Base-by-base conservation (phyloP, 345 rosid genomes). In the Corchorus olitorius region DNA sequence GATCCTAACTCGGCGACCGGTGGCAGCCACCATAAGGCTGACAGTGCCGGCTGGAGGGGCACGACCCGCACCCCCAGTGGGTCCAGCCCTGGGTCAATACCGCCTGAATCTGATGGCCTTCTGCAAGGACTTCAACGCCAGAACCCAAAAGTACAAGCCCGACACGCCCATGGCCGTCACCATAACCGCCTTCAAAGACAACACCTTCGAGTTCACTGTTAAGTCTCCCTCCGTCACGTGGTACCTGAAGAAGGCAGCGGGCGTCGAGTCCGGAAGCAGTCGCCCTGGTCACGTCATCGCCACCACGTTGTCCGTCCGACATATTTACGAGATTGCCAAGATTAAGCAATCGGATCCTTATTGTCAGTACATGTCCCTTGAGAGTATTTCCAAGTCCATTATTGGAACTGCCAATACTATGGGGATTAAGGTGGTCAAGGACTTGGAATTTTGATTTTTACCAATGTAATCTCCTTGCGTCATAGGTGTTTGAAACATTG, bases 91-190 rank as follows among this genome's bases (percentile, higher is more conserved):
- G 17, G 99, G 98, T 9, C 97, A 92, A 60, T 96, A 96, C 86
- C 80, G 90, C 16, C 89, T 96, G 43, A 96, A 96, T 80, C 83
- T 93, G 56, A 90, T 96, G 98, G 94, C 98, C 0, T 96, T 96
- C 84, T 93, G 99, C 90, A 93, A 96, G 84, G 98, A 96, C 86
- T 92, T 96, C 89, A 96, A 96, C 81, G 97, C 98, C 8, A 81
- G 98, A 39, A 95, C 97, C 35, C 99, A 95, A 70, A 95, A 92
- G 87, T 95, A 92, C 93, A 93, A 95, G 73, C 84, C 92, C 2
- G 98, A 95, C 66, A 89, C 94, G 4, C 98, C 98, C 16, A 90
- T 93, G 94, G 78, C 97, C 53, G 98, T 96, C 50, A 91, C 89
- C 45, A 91, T 96, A 50, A 90, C 97, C 69, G 97, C 98, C 55